Evolutionary conservation across 2,329 filamentous ascomycete species (phyloP).

Genomic region (Cyphellophora attinorum): DNA sequence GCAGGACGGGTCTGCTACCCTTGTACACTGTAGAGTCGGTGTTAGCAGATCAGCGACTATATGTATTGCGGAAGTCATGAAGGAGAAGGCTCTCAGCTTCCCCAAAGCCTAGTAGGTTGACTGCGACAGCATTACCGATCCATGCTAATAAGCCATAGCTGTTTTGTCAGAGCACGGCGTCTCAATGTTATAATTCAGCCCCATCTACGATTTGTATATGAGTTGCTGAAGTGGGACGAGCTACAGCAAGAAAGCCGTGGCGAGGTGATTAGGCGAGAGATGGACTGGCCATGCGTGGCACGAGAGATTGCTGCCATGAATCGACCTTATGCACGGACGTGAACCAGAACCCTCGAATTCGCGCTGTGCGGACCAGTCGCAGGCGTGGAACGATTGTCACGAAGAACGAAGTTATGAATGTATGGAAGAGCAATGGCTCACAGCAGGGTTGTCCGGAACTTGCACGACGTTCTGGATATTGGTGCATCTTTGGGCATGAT

Average conservation of each 20-base stretch:
- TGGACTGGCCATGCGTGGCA: slow-evolving; percentile 84
- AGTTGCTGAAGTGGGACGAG: slow-evolving; percentile 94
- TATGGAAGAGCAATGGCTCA: too few species aligned
- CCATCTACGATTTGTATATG: slow-evolving; percentile 87
- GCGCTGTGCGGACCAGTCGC: too few species aligned
- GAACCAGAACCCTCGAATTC: too few species aligned
- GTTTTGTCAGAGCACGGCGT: slow-evolving; percentile 83
- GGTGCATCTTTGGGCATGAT: too few species aligned
- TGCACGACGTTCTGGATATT: too few species aligned
- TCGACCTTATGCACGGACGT: slow-evolving; percentile 70
- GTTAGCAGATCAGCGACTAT: slow-evolving; percentile 94
- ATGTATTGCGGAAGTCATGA: slow-evolving; percentile 98
- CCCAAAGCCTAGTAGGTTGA: slow-evolving; percentile 68
- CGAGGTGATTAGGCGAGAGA: slow-evolving; percentile 54
- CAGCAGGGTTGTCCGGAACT: too few species aligned
- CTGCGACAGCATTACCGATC: slow-evolving; percentile 7
- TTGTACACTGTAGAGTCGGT: slow-evolving; percentile 93
- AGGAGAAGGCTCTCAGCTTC: slow-evolving; percentile 66
- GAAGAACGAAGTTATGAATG: too few species aligned
- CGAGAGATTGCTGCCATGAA: slow-evolving; percentile 95
- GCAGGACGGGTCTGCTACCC: slow-evolving; percentile 65
- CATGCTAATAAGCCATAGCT: too few species aligned
- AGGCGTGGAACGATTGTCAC: too few species aligned
- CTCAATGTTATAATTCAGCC: slow-evolving; percentile 98
- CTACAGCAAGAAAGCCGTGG: slow-evolving; percentile 34